These are phyloP conservation scores for Quercus bicolor DNA, from an alignment of 306 rosid species.

Conservation along the genomic window DNA sequence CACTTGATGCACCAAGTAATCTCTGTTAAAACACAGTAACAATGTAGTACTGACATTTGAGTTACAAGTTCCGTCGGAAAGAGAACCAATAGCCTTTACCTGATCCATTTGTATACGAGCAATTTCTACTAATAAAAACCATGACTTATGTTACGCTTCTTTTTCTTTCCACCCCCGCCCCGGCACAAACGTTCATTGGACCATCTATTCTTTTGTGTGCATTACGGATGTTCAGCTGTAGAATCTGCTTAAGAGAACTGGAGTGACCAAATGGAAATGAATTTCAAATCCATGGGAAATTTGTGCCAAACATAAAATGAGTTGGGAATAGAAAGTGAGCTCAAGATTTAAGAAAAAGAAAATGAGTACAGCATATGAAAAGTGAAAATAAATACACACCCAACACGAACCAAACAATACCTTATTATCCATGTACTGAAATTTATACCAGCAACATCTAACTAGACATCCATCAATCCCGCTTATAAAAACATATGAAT, in stretches of 20 bases:
- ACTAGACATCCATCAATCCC: background rate
- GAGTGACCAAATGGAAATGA: background rate
- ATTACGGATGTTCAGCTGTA: background rate
- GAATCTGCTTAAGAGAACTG: background rate
- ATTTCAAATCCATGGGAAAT: background rate
- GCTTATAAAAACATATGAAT: background rate
- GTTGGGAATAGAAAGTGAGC: too few relatives aligned
- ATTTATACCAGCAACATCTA: background rate
- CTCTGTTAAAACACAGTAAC: too few relatives aligned
- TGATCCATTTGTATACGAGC: too few relatives aligned
- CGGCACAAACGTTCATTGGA: background rate
- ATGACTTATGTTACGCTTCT: too few relatives aligned
- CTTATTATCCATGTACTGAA: background rate
- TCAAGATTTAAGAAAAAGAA: too few relatives aligned
- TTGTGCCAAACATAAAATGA: too few relatives aligned
- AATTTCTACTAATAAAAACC: background rate
- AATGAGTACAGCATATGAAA: too few relatives aligned
- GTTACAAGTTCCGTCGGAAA: accelerated
- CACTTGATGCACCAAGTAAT: too few relatives aligned
- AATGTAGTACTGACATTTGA: too few relatives aligned
- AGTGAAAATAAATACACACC: too few relatives aligned
- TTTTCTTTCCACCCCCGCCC: background rate
- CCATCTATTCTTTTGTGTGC: background rate
- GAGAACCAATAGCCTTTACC: too few relatives aligned
- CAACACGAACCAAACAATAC: background rate